Base-by-base conservation (phyloP, 2,329 filamentous ascomycete species). In the Neodidymelliopsis sp. region DNA sequence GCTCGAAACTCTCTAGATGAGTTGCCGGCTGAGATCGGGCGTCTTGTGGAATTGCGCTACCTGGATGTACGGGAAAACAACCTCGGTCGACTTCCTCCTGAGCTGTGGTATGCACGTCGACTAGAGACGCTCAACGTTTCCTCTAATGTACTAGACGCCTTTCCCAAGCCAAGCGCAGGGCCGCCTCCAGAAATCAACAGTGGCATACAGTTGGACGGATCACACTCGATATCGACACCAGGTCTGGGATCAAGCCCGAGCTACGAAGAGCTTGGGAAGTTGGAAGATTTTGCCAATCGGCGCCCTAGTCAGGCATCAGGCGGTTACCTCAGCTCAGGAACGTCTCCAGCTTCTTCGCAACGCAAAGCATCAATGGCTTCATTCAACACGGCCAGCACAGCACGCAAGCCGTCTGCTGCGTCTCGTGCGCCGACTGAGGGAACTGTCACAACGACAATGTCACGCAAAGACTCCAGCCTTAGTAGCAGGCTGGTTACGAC, bases 51-150 rank as follows among this genome's bases (percentile, higher is more conserved):
- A 70, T 79, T 99, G 54, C 87, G 86, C 42, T 88, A 91, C 54
- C 79, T 99, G 29, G 93, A 99, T 68, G 82, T 97, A 13, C 84
- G 93, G 56, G 91, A 94, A 67, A 99, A 97, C 77, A 99, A 97
- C 66, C 82, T 99, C 49, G 88, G 87, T 57, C 88, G 88, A 65
- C 79, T 99, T 23, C 94, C 94, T 2, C 85, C 90, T 67, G 94
- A 99, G 67, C 82, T 99, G n/a, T 99, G 94, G 94, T 93, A 90
- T 80, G 93, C 93, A 40, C 87, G 88, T 62, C 91, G 88, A 67
- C 75, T 99, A 44, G 92, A 97, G 72, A 93, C 88, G 0, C 82
- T 99, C 50, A 99, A 99, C 63, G 87, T 96, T 10, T 97, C 93
- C 0, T 97, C 94, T 9, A 99, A 99, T 62, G 87, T 97, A 6